Base-by-base conservation (phyloP, 2,329 filamentous ascomycete species). In the Fusarium sp. region DNA sequence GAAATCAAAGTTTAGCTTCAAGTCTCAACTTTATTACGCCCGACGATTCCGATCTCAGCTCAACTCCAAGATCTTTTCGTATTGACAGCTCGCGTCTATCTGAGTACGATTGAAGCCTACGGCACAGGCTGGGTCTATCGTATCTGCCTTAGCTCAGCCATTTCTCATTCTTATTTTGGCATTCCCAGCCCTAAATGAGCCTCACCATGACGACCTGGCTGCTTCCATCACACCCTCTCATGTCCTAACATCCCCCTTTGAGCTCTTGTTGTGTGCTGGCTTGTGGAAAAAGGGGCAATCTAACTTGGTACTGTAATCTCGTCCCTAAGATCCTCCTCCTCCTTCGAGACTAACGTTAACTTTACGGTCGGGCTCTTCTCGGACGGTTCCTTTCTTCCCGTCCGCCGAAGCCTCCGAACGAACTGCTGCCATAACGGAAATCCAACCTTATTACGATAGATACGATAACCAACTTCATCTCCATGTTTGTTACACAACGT, bases 301-400 rank as follows among this genome's bases (percentile, higher is more conserved):
- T 59, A 62, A 51, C 38, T 67, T 49, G 26, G 31, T 42, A 36
- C 9, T 47, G 20, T 24, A 64, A 58, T 31, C 24, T 44, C 28
- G 31, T 48, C 28, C 28, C 35, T 44, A 48, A 51, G 35, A 20
- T n/a, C 6, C 48, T 44, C 55, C 49, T 55, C 47, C 39, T 52
- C 36, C 24, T 42, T 55, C 35, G 42, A 33, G 47, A 38, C 45
- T 51, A 51, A 41, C 47, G 51, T 51, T n/a, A 24, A 56, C 52
- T 56, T 44, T 69, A 41, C 20, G 45, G 47, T 72, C 69, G 75
- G 75, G 58, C 69, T 45, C 72, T 77, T 65, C 64, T 76, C 75
- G 75, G 66, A 55, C 69, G 54, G 60, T 56, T 64, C 38, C 63
- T 59, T 49, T 59, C 72, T 64, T 76, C 74, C 73, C 72, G 72